Conservation (phyloP, 495 filamentous ascomycete species). For the Patellaria atrata region DNA sequence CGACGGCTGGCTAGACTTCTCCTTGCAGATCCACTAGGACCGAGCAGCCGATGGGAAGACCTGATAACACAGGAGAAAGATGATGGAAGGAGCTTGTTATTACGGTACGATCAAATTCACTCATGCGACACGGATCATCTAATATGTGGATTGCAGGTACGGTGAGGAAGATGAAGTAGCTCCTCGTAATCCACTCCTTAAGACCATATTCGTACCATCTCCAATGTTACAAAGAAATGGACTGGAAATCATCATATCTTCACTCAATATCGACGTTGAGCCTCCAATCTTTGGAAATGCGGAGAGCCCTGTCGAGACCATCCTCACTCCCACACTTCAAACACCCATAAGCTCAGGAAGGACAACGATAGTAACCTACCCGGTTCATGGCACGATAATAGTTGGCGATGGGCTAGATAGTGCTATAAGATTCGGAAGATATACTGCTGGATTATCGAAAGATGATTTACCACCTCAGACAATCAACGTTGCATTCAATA, state of each 20-base stretch:
- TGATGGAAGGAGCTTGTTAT: constrained; percentile 38
- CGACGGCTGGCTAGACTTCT: constrained; percentile 52
- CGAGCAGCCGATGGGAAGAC: constrained; percentile 55
- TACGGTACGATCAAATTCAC: constrained; percentile 22
- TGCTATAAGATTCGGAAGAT: constrained; percentile 35
- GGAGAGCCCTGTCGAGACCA: constrained; percentile 35
- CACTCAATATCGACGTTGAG: constrained; percentile 28
- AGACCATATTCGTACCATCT: constrained; percentile 51
- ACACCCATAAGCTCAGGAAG: constrained; percentile 44
- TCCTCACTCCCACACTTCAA: constrained; percentile 61
- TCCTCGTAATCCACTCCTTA: constrained; percentile 34
- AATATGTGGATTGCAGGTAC: constrained; percentile 32
- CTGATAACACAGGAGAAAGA: constrained; percentile 36
- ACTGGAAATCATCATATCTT: constrained; percentile 66
- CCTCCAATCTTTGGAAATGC: constrained; percentile 18
- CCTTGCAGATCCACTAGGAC: constrained; percentile 61
- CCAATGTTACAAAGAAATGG: constrained; percentile 49
- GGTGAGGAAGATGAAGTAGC: constrained; percentile 31
- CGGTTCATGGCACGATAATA: constrained; percentile 71
- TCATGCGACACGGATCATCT: not conserved
- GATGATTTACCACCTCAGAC: constrained; percentile 26
- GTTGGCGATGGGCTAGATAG: constrained; percentile 52
- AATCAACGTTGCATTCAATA: constrained; percentile 42
- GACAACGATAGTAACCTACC: constrained; percentile 53
- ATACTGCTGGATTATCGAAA: constrained; percentile 26